These are phyloP conservation scores for Cicer arietinum DNA, from an alignment of 306 rosid genomes.

Conservation along the genomic window DNA sequence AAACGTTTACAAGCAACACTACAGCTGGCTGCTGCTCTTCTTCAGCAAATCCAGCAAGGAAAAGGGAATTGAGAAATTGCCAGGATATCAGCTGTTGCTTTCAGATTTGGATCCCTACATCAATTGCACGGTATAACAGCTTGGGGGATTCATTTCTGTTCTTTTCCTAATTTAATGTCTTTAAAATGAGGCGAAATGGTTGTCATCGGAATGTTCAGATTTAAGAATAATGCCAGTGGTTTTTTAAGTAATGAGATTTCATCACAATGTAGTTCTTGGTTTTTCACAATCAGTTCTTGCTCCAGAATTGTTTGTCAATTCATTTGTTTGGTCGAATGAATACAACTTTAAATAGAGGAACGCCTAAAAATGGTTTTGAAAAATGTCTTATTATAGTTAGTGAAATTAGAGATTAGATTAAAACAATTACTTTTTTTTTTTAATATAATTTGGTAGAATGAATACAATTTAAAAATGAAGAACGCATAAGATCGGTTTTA, in stretches of 20 bases:
- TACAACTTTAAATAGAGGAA: too few relatives aligned
- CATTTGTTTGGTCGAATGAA: background rate
- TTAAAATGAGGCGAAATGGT: conserved; percentile 11
- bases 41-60: conserved; percentile 92
- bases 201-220: conserved; percentile 31
- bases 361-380: too few relatives aligned
- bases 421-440: too few relatives aligned
- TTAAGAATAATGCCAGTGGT: conserved; percentile 29
- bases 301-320: background rate
- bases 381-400: too few relatives aligned
- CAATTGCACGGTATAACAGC: too few relatives aligned
- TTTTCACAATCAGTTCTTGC: conserved; percentile 3
- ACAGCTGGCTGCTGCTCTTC: conserved; percentile 93
- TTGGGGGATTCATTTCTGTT: too few relatives aligned
- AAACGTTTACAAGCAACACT: conserved; percentile 91
- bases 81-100: conserved; percentile 16
- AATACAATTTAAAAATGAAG: too few relatives aligned
- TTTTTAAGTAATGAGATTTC: conserved; percentile 32
- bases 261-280: conserved; percentile 22
- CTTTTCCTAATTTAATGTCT: background rate
- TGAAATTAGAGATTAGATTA: too few relatives aligned
- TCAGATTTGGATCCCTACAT: too few relatives aligned
- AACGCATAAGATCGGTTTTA: too few relatives aligned
- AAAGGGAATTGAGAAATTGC: conserved; percentile 62
- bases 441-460: too few relatives aligned